Percentiles rank a stretch among this genome's conserved stretches.
Evolutionary conservation across 805 yeast genomes (phyloP).

Genomic region (Cyberlindnera veronae): DNA sequence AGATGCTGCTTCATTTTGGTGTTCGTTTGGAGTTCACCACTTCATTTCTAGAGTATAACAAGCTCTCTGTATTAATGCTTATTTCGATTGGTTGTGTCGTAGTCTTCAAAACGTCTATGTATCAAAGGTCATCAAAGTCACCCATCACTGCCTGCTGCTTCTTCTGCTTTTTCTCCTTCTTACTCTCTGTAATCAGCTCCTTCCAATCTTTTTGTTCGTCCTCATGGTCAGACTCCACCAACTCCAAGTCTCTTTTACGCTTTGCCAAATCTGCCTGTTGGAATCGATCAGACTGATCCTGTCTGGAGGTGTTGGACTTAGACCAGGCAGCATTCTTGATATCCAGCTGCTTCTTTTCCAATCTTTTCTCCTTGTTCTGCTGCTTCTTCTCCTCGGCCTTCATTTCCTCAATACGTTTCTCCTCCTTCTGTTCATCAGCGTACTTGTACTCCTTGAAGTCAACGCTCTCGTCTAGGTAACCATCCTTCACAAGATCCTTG

Average conservation of each 20-base stretch:
- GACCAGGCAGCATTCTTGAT: slow-evolving; percentile 25
- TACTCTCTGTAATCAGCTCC: slow-evolving; percentile 63
- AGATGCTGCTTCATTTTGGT: neutral
- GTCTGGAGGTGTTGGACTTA: slow-evolving; percentile 45
- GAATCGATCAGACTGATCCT: slow-evolving; percentile 49
- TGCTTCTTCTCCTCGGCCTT: slow-evolving; percentile 37
- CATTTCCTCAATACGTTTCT: slow-evolving; percentile 53
- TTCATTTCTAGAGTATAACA: too few species aligned
- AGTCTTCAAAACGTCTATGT: too few species aligned
- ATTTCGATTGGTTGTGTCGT: too few species aligned
- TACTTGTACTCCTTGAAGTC: slow-evolving; percentile 45
- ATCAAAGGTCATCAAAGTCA: neutral
- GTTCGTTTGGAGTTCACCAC: neutral
- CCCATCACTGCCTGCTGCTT: slow-evolving; percentile 38
- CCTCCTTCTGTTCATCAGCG: slow-evolving; percentile 61
- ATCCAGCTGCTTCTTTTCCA: slow-evolving; percentile 30
- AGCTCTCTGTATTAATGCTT: too few species aligned
- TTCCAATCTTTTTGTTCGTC: slow-evolving; percentile 81
- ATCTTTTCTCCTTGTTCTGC: slow-evolving; percentile 22
- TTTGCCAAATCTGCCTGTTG: slow-evolving; percentile 35
- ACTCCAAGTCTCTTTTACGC: slow-evolving; percentile 47
- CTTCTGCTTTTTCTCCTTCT: slow-evolving; percentile 46
- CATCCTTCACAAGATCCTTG: slow-evolving; percentile 59
- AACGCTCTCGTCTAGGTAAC: slow-evolving; percentile 65
- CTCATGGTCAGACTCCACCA: slow-evolving; percentile 47